These are phyloP conservation scores for Exophiala oligosperma DNA, from an alignment of 2,329 filamentous ascomycete genomes.

Conservation along the genomic window DNA sequence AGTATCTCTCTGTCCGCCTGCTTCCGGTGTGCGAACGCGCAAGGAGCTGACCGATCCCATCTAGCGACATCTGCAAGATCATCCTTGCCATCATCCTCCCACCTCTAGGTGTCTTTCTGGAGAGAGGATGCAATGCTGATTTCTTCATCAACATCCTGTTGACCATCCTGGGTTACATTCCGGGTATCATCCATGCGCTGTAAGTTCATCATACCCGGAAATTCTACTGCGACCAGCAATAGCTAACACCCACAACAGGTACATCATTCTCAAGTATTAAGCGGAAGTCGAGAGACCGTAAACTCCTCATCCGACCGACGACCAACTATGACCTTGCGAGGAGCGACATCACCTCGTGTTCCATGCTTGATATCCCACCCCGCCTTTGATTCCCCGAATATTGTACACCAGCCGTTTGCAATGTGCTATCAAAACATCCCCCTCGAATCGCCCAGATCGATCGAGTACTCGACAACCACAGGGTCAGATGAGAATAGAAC, in stretches of 20 bases:
- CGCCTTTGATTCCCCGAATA: conserved; percentile 18
- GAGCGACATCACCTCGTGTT: conserved; percentile 24
- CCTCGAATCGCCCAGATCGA: not conserved
- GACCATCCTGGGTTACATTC: conserved; percentile 74
- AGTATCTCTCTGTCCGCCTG: conserved; percentile 33
- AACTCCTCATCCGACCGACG: conserved; percentile 31
- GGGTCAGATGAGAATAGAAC: not conserved
- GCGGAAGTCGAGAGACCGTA: conserved; percentile 10
- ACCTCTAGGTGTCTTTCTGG: conserved; percentile 89
- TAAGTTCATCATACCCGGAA: conserved; percentile 49
- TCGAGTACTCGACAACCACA: not conserved
- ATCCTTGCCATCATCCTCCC: conserved; percentile 87
- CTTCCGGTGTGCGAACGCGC: conserved; percentile 9
- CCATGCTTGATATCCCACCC: conserved; percentile 28
- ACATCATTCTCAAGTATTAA: conserved; percentile 91
- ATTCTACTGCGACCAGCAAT: not conserved
- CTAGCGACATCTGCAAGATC: conserved; percentile 75
- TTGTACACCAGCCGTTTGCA: conserved; percentile 11
- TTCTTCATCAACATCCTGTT: conserved; percentile 90
- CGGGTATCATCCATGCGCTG: conserved; percentile 88
- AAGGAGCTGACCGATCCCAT: conserved; percentile 13
- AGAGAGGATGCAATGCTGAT: conserved; percentile 84
- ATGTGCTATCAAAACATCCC: too few species aligned
- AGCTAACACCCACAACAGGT: conserved; percentile 44
- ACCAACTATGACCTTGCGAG: conserved; percentile 14